Evolutionary conservation across 2,329 filamentous ascomycete genomes (phyloP).

Genomic region (Parasarocladium wereldwijsianum): DNA sequence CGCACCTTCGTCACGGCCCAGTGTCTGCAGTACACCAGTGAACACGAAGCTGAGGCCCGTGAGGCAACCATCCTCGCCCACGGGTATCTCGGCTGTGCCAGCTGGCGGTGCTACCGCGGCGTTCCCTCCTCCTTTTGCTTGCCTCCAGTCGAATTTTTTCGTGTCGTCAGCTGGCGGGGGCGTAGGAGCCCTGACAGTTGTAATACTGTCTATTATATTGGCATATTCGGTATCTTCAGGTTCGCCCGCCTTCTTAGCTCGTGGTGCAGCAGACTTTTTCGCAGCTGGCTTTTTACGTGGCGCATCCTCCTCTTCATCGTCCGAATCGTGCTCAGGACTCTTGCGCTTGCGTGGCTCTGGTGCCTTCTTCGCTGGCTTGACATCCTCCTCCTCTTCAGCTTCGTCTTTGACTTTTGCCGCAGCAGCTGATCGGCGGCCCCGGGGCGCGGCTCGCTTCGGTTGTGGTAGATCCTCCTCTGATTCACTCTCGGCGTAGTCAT

Average conservation of each 20-base stretch:
- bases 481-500: slow-evolving; percentile 62
- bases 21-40: slow-evolving; percentile 68
- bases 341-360: slow-evolving; percentile 39
- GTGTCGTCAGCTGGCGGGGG: slow-evolving; percentile 60
- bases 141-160: slow-evolving; percentile 69
- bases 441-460: slow-evolving; percentile 40
- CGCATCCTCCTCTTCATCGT: slow-evolving; percentile 43
- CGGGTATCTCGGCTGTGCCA: slow-evolving; percentile 57
- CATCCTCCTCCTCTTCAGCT: slow-evolving; percentile 14
- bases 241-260: slow-evolving; percentile 49
- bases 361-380: slow-evolving; percentile 8
- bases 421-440: slow-evolving; percentile 15
- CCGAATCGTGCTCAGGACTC: slow-evolving; percentile 36
- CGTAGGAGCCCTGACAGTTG: slow-evolving; percentile 67
- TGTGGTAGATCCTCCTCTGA: slow-evolving; percentile 57
- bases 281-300: slow-evolving; percentile 43
- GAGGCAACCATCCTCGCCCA: slow-evolving; percentile 78
- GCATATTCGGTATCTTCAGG: slow-evolving; percentile 58
- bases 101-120: slow-evolving; percentile 45
- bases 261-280: slow-evolving; percentile 43
- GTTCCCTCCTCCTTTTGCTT: slow-evolving; percentile 42
- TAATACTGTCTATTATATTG: slow-evolving; percentile 77
- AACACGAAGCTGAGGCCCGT: slow-evolving; percentile 88
- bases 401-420: slow-evolving; percentile 8
- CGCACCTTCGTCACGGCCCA: slow-evolving; percentile 75